A percentile compares a stretch with the other conserved stretches of the same genome.
phyloP scores from a whole-genome alignment of 805 yeast species.

The Saturnispora hagleri region DNA sequence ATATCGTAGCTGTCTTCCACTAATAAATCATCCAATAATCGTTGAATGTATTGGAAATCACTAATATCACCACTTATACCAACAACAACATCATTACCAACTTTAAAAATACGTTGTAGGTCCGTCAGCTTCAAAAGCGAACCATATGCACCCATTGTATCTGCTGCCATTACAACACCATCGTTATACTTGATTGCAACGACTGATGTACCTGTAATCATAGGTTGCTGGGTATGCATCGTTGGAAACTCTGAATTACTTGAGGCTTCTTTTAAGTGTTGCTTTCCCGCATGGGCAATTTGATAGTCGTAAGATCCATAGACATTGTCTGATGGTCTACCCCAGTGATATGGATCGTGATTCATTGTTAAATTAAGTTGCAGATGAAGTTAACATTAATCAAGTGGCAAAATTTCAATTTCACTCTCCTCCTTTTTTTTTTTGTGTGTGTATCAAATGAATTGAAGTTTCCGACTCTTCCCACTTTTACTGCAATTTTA shows the following conservation, averaged over 20 bases:
- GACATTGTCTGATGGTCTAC: conserved; percentile 76
- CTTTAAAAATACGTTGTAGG: conserved; percentile 74
- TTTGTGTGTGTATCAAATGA: background rate
- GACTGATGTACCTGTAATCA: conserved; percentile 94
- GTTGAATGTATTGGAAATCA: conserved; percentile 78
- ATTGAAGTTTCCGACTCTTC: background rate
- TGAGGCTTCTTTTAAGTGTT: background rate
- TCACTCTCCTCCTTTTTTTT: background rate
- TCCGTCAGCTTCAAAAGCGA: conserved; percentile 80
- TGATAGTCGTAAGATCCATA: conserved; percentile 74
- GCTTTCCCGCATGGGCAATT: conserved; percentile 52
- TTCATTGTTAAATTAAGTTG: conserved; percentile 46
- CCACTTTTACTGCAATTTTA: background rate
- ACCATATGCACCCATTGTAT: conserved; percentile 88
- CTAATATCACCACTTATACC: conserved; percentile 93
- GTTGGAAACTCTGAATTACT: conserved; percentile 43
- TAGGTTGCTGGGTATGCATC: conserved; percentile 87
- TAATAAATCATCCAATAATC: conserved; percentile 68
- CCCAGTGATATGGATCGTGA: conserved; percentile 94
- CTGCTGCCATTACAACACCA: conserved; percentile 94
- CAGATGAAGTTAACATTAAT: background rate
- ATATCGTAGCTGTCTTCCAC: conserved; percentile 72
- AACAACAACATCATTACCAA: conserved; percentile 80
- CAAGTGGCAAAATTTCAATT: background rate
- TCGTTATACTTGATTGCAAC: conserved; percentile 81